A percentile compares a stretch with the other conserved stretches of the same genome.
These are phyloP conservation scores for Pestalotiopsis fici DNA, from an alignment of 2,329 filamentous ascomycete genomes.

Conservation along the genomic window DNA sequence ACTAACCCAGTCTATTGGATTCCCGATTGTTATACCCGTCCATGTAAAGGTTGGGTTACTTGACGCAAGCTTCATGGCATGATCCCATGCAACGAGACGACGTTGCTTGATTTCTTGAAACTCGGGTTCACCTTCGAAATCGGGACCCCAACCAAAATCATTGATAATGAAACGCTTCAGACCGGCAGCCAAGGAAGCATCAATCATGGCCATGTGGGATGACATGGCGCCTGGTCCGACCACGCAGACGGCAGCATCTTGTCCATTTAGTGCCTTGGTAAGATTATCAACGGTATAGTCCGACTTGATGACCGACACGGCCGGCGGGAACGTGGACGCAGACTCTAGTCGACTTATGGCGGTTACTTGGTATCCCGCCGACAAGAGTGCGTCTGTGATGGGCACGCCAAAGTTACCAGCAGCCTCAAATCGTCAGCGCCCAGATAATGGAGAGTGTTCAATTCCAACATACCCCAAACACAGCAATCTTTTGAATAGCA, in stretches of 20 bases:
- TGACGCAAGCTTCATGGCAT: constrained; percentile 18
- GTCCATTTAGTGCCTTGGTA: constrained; percentile 20
- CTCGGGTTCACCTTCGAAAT: constrained; percentile 22
- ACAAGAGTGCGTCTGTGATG: constrained; percentile 23
- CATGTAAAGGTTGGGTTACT: constrained; percentile 24
- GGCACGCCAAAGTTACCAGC: constrained; percentile 28
- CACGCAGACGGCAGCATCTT: constrained; percentile 28
- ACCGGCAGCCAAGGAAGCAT: constrained; percentile 29
- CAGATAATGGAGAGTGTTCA: too few relatives aligned
- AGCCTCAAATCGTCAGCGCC: constrained; percentile 15
- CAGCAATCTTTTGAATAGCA: constrained; percentile 22
- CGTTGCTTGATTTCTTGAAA: constrained; percentile 19
- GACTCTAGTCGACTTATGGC: constrained; percentile 23
- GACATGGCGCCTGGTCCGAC: constrained; percentile 21
- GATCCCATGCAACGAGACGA: constrained; percentile 21
- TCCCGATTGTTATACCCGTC: constrained; percentile 29
- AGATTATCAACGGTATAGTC: constrained; percentile 22
- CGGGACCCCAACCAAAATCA: constrained; percentile 29
- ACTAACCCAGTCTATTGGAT: constrained; percentile 32
- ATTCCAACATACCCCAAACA: constrained; percentile 24
- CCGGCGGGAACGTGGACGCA: constrained; percentile 18
- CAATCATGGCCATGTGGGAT: constrained; percentile 22
- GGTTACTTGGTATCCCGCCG: constrained; percentile 24
- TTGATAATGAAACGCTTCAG: constrained; percentile 30
- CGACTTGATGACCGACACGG: constrained; percentile 17